Evolutionary conservation across 1,284 basidiomycete genomes (phyloP).

Genomic region (Rhizoctonia solani): DNA sequence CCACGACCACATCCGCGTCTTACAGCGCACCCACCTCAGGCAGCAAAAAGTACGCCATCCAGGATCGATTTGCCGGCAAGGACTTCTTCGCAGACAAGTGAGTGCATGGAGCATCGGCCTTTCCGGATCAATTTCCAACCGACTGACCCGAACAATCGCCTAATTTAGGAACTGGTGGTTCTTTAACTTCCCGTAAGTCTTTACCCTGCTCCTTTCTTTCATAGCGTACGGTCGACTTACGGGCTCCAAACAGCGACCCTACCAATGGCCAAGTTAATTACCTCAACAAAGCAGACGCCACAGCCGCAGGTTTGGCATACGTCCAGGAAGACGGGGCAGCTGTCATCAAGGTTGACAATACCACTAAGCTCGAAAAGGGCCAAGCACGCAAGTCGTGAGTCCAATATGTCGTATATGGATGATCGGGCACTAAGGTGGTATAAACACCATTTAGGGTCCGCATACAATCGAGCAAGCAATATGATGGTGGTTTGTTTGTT

Average conservation of each 20-base stretch:
- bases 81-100: slow-evolving; percentile 50
- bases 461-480: slow-evolving; percentile 29
- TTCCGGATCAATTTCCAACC: background rate
- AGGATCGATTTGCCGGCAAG: slow-evolving; percentile 50
- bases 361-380: background rate
- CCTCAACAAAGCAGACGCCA: slow-evolving; percentile 18
- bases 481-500: slow-evolving; percentile 25
- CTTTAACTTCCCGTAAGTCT: slow-evolving; percentile 23
- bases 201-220: background rate
- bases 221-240: slow-evolving; percentile 57
- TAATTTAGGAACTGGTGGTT: slow-evolving; percentile 26
- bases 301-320: slow-evolving; percentile 2
- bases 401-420: background rate
- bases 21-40: slow-evolving; percentile 5
- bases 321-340: slow-evolving; percentile 37
- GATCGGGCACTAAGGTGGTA: background rate
- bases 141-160: too few relatives aligned
- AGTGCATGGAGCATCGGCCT: slow-evolving; percentile 15
- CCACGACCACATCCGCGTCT: background rate
- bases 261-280: slow-evolving; percentile 31
- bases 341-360: slow-evolving; percentile 31
- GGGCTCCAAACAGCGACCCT: slow-evolving; percentile 30
- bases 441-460: slow-evolving; percentile 26
- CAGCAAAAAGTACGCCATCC: slow-evolving; percentile 41
- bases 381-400: slow-evolving; percentile 55